phyloP scores from a whole-genome alignment of 2,329 filamentous ascomycete species.

The Aspergillus ochraceoroseus region DNA sequence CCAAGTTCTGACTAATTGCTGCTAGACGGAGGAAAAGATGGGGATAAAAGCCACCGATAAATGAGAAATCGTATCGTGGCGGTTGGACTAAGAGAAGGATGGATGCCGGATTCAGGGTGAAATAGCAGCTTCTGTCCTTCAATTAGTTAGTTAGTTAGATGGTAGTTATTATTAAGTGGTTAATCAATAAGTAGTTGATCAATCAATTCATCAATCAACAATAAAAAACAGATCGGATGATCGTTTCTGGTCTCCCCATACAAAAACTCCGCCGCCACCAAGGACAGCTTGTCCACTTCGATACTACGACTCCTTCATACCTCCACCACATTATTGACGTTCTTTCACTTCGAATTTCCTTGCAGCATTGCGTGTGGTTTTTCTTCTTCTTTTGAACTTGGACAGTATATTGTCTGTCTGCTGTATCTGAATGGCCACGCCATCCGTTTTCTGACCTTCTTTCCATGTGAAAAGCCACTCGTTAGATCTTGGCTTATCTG shows the following conservation, averaged over 20 bases:
- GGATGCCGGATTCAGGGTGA: too few species aligned
- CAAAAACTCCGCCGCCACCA: slow-evolving; percentile 19
- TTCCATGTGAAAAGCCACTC: slow-evolving; percentile 6
- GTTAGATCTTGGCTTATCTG: not conserved
- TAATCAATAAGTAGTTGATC: slow-evolving; percentile 3
- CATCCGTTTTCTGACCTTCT: not conserved
- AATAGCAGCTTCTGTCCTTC: too few species aligned
- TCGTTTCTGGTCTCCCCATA: slow-evolving; percentile 9
- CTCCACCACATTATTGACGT: slow-evolving; percentile 5
- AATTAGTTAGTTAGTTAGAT: not conserved
- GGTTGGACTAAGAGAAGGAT: too few species aligned
- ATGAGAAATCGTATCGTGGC: too few species aligned
- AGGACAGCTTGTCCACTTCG: slow-evolving; percentile 29
- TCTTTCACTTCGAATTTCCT: slow-evolving; percentile 1
- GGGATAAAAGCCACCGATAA: too few species aligned
- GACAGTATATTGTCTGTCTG: not conserved
- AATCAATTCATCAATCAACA: too few species aligned
- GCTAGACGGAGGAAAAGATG: too few species aligned
- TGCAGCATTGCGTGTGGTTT: not conserved
- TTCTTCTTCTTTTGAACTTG: not conserved
- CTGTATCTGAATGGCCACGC: slow-evolving; percentile 1
- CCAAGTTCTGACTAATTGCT: too few species aligned
- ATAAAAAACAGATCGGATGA: slow-evolving; percentile 13
- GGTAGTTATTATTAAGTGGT: not conserved
- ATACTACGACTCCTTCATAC: slow-evolving; percentile 12